Evolutionary conservation across 352 stramenopile genomes (phyloP).

Genomic region (Globisporangium alternatum): DNA sequence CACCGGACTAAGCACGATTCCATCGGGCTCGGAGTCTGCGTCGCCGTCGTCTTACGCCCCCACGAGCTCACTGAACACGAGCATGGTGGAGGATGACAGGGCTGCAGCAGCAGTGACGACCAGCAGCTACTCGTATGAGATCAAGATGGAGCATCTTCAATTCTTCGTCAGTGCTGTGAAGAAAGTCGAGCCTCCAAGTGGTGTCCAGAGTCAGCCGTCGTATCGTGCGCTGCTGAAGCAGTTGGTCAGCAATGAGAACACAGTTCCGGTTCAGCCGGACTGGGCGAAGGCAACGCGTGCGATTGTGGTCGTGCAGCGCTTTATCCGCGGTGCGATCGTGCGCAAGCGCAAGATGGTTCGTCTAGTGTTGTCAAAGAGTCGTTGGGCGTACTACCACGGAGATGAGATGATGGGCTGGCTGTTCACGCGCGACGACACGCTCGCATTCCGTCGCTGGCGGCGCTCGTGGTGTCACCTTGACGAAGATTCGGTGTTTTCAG

Average conservation of each 20-base stretch:
- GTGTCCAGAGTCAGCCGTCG: constrained; percentile 47
- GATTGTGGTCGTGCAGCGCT: constrained; percentile 78
- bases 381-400: constrained; percentile 55
- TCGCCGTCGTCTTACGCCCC: constrained; percentile 14
- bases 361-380: constrained; percentile 45
- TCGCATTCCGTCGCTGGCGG: constrained; percentile 82
- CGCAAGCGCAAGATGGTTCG: constrained; percentile 64
- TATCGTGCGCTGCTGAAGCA: constrained; percentile 76
- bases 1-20: constrained; percentile 21
- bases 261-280: constrained; percentile 44
- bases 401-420: constrained; percentile 81
- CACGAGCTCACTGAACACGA: constrained; percentile 19
- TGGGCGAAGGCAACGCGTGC: constrained; percentile 70
- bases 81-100: constrained; percentile 24
- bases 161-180: constrained; percentile 68
- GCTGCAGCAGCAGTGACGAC: constrained; percentile 4
- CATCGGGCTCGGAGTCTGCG: constrained; percentile 10
- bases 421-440: constrained; percentile 76
- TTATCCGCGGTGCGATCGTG: constrained; percentile 73
- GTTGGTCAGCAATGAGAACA: constrained; percentile 59
- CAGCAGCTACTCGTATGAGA: constrained; percentile 71
- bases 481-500: constrained; percentile 58
- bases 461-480: constrained; percentile 81
- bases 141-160: constrained; percentile 63
- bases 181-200: constrained; percentile 22